Percentiles rank a stretch among this genome's conserved stretches.
Evolutionary conservation across 1,139 yeast species (phyloP).

Genomic region (Zygoascus hellenicus): DNA sequence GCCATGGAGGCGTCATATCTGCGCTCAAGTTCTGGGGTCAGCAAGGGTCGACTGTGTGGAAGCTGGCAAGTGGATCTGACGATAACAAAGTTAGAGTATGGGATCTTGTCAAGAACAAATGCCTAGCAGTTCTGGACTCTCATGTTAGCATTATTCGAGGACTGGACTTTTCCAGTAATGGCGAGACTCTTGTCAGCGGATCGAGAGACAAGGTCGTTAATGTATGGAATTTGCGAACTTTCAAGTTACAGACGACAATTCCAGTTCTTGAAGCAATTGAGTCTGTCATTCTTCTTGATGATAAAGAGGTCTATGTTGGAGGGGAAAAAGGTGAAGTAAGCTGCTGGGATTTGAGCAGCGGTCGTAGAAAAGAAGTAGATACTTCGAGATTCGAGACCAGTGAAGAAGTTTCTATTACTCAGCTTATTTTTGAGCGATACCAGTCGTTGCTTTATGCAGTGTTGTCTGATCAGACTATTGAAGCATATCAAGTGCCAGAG

Average conservation of each 20-base stretch:
- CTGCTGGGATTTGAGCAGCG: slow-evolving; percentile 45
- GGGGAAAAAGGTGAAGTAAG: slow-evolving; percentile 69
- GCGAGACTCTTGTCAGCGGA: slow-evolving; percentile 61
- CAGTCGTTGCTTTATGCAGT: slow-evolving; percentile 38
- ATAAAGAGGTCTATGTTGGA: slow-evolving; percentile 54
- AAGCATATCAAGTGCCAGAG: slow-evolving; percentile 39
- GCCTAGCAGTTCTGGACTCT: slow-evolving; percentile 55
- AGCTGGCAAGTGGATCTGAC: slow-evolving; percentile 76
- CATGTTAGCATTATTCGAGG: slow-evolving; percentile 89
- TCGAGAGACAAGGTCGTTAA: slow-evolving; percentile 83
- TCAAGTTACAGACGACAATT: slow-evolving; percentile 54
- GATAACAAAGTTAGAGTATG: slow-evolving; percentile 76
- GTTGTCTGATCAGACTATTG: slow-evolving; percentile 78
- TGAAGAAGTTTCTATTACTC: slow-evolving; percentile 68
- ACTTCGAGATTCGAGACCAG: slow-evolving; percentile 31
- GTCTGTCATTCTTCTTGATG: slow-evolving; percentile 55
- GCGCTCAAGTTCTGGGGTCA: slow-evolving; percentile 63
- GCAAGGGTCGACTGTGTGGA: slow-evolving; percentile 63
- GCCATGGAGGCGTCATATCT: slow-evolving; percentile 92
- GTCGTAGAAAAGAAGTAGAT: slow-evolving; percentile 10
- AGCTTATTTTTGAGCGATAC: slow-evolving; percentile 17
- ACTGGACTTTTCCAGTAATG: slow-evolving; percentile 53
- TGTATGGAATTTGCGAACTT: slow-evolving; percentile 47
- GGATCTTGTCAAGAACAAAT: slow-evolving; percentile 81
- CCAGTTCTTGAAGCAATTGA: slow-evolving; percentile 79